These are phyloP conservation scores for Drechslerella stenobrocha DNA, from an alignment of 2,329 filamentous ascomycete genomes.

Conservation along the genomic window DNA sequence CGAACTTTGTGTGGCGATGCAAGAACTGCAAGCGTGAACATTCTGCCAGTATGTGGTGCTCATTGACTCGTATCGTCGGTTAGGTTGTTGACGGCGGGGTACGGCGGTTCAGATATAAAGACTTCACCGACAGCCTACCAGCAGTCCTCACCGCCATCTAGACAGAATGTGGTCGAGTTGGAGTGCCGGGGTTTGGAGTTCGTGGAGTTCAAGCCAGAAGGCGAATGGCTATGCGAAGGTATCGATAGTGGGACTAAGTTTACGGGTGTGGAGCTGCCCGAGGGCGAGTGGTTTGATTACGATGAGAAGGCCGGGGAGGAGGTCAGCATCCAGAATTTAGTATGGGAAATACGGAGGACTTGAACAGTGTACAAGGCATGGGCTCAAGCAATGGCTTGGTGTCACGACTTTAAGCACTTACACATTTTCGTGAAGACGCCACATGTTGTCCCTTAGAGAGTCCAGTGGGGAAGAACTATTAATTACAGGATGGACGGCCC, in stretches of 20 bases:
- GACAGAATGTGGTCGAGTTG: constrained; percentile 80
- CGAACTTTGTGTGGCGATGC: constrained; percentile 99
- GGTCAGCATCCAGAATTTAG: constrained; percentile 86
- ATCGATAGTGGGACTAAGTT: constrained; percentile 81
- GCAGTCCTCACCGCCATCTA: constrained; percentile 71
- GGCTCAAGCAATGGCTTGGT: too few species aligned
- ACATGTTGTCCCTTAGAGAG: not conserved
- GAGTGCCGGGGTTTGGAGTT: constrained; percentile 96
- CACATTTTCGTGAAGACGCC: not conserved
- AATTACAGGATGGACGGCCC: not conserved
- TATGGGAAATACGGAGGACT: constrained; percentile 78
- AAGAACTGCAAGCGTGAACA: constrained; percentile 76
- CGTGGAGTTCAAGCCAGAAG: constrained; percentile 86
- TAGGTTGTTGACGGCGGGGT: not conserved
- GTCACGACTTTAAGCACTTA: too few species aligned
- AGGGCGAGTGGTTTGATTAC: constrained; percentile 98
- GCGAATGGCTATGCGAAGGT: constrained; percentile 86
- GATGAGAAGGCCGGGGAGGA: constrained; percentile 91
- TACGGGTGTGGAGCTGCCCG: constrained; percentile 74
- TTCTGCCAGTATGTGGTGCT: constrained; percentile 20
- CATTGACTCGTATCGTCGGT: constrained; percentile 4
- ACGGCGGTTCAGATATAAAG: constrained; percentile 80
- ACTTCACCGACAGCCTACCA: constrained; percentile 72
- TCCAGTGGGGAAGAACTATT: not conserved
- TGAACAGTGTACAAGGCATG: constrained; percentile 58